Conservation (phyloP, 2,329 filamentous ascomycete species). For the Karstenula rhodostoma region DNA sequence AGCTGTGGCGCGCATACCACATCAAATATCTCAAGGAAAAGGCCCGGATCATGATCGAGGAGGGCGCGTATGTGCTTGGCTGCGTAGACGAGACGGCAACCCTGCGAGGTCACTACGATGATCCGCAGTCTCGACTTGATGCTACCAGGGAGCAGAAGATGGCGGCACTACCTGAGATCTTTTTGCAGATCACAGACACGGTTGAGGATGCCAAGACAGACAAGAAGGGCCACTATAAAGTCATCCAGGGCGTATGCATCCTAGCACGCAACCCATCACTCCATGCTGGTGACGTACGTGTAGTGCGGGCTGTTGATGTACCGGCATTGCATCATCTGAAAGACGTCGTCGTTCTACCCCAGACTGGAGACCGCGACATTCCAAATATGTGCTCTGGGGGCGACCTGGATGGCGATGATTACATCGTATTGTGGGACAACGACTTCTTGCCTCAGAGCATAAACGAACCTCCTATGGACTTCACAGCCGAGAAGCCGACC, state of each 20-base stretch:
- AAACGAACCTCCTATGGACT: conserved; percentile 82
- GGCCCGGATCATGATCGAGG: conserved; percentile 79
- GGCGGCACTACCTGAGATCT: conserved; percentile 77
- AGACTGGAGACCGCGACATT: conserved; percentile 81
- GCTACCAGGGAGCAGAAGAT: conserved; percentile 55
- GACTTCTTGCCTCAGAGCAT: conserved; percentile 70
- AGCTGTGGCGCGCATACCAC: conserved; percentile 88
- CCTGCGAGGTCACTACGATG: conserved; percentile 74
- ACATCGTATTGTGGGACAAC: conserved; percentile 89
- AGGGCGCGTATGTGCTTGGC: conserved; percentile 88
- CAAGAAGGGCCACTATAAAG: conserved; percentile 62
- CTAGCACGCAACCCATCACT: conserved; percentile 92
- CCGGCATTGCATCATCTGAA: conserved; percentile 77
- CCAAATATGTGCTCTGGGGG: conserved; percentile 96
- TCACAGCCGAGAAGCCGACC: conserved; percentile 65
- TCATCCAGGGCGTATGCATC: conserved; percentile 80
- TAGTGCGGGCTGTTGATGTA: conserved; percentile 83
- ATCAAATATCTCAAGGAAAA: conserved; percentile 93
- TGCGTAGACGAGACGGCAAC: conserved; percentile 85
- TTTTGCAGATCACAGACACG: conserved; percentile 77
- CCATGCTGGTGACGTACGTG: conserved; percentile 88
- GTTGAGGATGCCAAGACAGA: conserved; percentile 27
- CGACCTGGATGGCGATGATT: conserved; percentile 95
- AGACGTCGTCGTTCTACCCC: conserved; percentile 88
- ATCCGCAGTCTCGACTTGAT: conserved; percentile 53